Evolutionary conservation across 345 rosid genomes (phyloP).

Genomic region (Ceriops zippeliana): DNA sequence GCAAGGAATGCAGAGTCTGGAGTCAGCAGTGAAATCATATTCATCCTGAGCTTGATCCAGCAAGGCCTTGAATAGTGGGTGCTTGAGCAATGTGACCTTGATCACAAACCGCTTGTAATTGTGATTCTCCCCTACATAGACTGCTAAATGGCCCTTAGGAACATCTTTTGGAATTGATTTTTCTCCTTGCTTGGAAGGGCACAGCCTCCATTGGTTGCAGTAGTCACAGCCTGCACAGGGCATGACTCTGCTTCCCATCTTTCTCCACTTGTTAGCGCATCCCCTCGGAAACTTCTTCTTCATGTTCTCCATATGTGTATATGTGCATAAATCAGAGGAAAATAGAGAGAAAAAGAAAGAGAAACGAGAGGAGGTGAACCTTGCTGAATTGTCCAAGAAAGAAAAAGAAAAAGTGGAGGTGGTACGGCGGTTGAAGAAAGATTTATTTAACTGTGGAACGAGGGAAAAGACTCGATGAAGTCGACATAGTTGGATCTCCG

Average conservation of each 20-base stretch:
- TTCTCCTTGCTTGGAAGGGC: conserved; percentile 40
- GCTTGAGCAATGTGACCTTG: conserved; percentile 57
- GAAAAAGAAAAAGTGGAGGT: conserved; percentile 16
- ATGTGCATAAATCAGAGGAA: neutral
- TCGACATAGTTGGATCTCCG: too few species aligned
- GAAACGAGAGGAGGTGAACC: neutral
- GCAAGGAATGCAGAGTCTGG: conserved; percentile 80
- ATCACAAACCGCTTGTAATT: conserved; percentile 63
- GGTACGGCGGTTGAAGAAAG: conserved; percentile 28
- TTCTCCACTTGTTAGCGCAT: conserved; percentile 52
- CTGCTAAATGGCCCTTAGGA: conserved; percentile 79
- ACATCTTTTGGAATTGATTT: conserved; percentile 66
- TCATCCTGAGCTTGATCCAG: conserved; percentile 71
- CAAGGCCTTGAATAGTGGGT: conserved; percentile 74
- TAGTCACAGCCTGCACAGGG: conserved; percentile 46
- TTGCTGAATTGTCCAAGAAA: neutral
- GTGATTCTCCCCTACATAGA: conserved; percentile 62
- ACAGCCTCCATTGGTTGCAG: conserved; percentile 42
- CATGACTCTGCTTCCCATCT: conserved; percentile 40
- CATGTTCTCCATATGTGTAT: conserved; percentile 23
- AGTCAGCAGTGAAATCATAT: conserved; percentile 50
- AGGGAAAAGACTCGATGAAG: neutral
- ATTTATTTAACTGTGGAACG: conserved; percentile 37
- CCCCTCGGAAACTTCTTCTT: conserved; percentile 42
- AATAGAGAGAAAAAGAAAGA: conserved; percentile 11